Percentiles rank a stretch among this genome's conserved stretches.
Conservation (phyloP, 176 grass and related monocot species). For the Oryza brachyantha region DNA sequence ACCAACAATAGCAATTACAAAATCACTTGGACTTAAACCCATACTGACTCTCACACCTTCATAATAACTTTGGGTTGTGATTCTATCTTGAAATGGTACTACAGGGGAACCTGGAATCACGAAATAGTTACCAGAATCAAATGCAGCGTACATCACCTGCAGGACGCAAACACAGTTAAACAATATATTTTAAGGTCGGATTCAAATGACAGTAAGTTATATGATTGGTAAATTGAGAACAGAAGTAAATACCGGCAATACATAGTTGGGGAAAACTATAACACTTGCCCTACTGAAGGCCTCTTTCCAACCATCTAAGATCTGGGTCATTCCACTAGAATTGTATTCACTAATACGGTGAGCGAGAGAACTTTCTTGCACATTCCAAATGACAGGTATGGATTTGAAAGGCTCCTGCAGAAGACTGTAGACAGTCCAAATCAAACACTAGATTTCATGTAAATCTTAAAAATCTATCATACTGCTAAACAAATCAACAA, state of each 20-base stretch:
- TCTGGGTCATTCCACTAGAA: conserved; percentile 59
- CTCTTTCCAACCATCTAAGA: conserved; percentile 82
- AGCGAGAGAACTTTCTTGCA: conserved; percentile 75
- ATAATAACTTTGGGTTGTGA: conserved; percentile 29
- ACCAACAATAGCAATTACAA: conserved; percentile 79
- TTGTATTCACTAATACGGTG: conserved; percentile 55
- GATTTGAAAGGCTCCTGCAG: conserved; percentile 98
- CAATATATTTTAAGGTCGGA: conserved; percentile 6
- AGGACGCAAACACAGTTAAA: conserved; percentile 39
- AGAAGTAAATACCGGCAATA: conserved; percentile 73
- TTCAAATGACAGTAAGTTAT: conserved; percentile 16
- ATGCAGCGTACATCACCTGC: conserved; percentile 94
- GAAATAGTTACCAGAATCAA: conserved; percentile 95
- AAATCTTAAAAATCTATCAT: conserved; percentile 20
- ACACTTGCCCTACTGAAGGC: conserved; percentile 75
- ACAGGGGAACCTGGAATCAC: conserved; percentile 83
- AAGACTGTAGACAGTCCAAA: conserved; percentile 67
- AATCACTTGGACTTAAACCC: conserved; percentile 54
- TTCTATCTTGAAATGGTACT: conserved; percentile 56
- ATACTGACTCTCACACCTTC: conserved; percentile 42
- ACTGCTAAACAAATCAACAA: conserved; percentile 6
- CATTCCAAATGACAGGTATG: conserved; percentile 94
- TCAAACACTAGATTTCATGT: conserved; percentile 29
- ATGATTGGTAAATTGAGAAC: conserved; percentile 11
- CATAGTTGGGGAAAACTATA: conserved; percentile 82